phyloP scores from a whole-genome alignment of 441 rosid species.

The Euphorbia celastroides region DNA sequence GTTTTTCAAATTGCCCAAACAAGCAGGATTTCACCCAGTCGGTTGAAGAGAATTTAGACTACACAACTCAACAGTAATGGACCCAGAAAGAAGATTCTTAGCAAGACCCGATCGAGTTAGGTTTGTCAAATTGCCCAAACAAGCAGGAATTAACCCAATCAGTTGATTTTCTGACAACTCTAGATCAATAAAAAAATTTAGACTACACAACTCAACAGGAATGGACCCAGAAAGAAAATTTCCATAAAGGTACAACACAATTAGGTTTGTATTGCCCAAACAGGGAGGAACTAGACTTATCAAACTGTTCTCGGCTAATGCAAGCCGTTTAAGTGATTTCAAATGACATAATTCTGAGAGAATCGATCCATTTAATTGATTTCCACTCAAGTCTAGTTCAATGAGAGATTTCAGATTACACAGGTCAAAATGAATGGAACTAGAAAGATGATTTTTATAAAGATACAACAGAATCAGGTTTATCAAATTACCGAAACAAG shows the following conservation, averaged over 20 bases:
- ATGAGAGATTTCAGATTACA: too few relatives aligned
- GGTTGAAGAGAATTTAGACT: too few relatives aligned
- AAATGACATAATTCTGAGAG: background rate
- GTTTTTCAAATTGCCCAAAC: background rate
- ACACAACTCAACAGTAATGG: too few relatives aligned
- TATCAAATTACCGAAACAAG: slow-evolving; percentile 22
- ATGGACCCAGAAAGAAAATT: slow-evolving; percentile 12
- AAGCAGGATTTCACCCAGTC: too few relatives aligned
- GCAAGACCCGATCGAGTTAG: too few relatives aligned
- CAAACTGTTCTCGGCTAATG: background rate
- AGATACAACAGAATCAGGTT: slow-evolving; percentile 27
- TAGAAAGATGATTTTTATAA: too few relatives aligned
- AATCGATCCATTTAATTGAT: slow-evolving; percentile 23
- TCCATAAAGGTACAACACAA: background rate
- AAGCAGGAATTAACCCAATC: background rate
- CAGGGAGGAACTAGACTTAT: background rate
- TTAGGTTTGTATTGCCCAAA: background rate
- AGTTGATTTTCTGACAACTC: slow-evolving; percentile 14
- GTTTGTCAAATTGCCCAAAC: too few relatives aligned
- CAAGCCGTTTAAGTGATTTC: background rate
- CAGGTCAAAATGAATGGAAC: too few relatives aligned
- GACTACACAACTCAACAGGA: slow-evolving; percentile 32
- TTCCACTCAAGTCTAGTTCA: too few relatives aligned
- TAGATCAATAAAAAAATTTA: slow-evolving; percentile 17
- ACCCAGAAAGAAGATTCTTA: too few relatives aligned